Evolutionary conservation across 306 rosid species (phyloP).

Genomic region (Arachis hypogaea): DNA sequence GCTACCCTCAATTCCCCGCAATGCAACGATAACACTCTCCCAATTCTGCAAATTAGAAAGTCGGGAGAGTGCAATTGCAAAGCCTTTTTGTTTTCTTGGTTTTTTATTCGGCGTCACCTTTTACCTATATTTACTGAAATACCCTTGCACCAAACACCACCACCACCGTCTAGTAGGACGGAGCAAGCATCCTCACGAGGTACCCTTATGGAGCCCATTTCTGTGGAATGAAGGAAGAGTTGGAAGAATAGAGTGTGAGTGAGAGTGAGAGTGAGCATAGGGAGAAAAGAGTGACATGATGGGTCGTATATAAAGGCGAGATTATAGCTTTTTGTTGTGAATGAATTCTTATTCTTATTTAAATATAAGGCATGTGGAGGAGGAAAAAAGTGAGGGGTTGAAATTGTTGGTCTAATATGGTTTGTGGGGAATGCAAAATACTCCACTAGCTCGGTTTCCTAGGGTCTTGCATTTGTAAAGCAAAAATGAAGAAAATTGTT

Average conservation of each 20-base stretch:
- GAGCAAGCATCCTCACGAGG: neutral
- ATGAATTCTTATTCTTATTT: too few species aligned
- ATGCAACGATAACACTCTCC: slow-evolving; percentile 87
- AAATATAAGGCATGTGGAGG: slow-evolving; percentile 27
- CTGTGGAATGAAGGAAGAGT: neutral
- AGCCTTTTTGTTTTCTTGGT: slow-evolving; percentile 45
- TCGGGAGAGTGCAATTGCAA: slow-evolving; percentile 90
- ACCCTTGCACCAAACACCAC: slow-evolving; percentile 36
- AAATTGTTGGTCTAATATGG: slow-evolving; percentile 62
- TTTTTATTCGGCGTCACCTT: slow-evolving; percentile 32
- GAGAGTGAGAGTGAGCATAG: slow-evolving; percentile 45
- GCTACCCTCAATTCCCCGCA: slow-evolving; percentile 99
- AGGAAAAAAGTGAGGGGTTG: slow-evolving; percentile 43
- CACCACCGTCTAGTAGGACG: slow-evolving; percentile 30
- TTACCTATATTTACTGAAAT: slow-evolving; percentile 39
- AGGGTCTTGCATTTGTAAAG: slow-evolving; percentile 45
- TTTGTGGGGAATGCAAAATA: slow-evolving; percentile 87
- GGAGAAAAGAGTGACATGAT: slow-evolving; percentile 55
- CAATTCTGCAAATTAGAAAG: slow-evolving; percentile 64
- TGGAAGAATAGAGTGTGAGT: slow-evolving; percentile 38
- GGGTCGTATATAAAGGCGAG: slow-evolving; percentile 83
- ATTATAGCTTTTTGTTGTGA: slow-evolving; percentile 50
- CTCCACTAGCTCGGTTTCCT: slow-evolving; percentile 94
- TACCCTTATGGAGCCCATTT: slow-evolving; percentile 40
- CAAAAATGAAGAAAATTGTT: too few species aligned